These are phyloP conservation scores for Cutaneotrichosporon cutaneum DNA, from an alignment of 1,284 basidiomycete genomes.

Conservation along the genomic window DNA sequence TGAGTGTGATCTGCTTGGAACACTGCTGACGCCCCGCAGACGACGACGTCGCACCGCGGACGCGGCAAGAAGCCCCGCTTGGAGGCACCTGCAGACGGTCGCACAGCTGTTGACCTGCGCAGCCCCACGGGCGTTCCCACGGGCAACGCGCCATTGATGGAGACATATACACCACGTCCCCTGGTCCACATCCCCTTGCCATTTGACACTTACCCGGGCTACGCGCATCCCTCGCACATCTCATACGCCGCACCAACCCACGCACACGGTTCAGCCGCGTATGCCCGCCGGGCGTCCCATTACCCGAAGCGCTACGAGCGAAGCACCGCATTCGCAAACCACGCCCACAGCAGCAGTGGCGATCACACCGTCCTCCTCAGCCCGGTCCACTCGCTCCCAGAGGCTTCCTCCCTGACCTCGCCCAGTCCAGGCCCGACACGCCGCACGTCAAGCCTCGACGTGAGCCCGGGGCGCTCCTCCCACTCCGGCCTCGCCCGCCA, in stretches of 20 bases:
- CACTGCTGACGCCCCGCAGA: slow-evolving; percentile 11
- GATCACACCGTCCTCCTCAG: neutral
- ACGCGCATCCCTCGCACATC: neutral
- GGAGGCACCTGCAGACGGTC: neutral
- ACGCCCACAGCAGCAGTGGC: neutral
- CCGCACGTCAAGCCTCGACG: neutral
- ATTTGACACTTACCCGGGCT: neutral
- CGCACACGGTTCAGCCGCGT: neutral
- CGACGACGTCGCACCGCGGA: slow-evolving; percentile 20
- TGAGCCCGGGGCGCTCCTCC: neutral
- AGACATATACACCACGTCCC: neutral
- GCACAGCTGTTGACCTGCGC: neutral
- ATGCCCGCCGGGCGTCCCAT: neutral
- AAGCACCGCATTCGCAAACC: neutral
- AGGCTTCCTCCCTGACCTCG: neutral
- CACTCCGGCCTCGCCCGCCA: neutral
- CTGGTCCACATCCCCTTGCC: neutral
- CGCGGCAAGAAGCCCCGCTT: slow-evolving; percentile 20
- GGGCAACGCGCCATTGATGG: neutral
- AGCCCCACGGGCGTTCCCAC: neutral
- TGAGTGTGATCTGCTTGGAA: slow-evolving; percentile 12
- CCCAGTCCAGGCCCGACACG: neutral
- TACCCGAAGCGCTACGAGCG: neutral
- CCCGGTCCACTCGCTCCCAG: neutral
- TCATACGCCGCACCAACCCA: neutral